Percentiles rank a stretch among this genome's conserved stretches.
These are phyloP conservation scores for Niveomyces coronatus DNA, from an alignment of 2,329 filamentous ascomycete species.

Conservation along the genomic window DNA sequence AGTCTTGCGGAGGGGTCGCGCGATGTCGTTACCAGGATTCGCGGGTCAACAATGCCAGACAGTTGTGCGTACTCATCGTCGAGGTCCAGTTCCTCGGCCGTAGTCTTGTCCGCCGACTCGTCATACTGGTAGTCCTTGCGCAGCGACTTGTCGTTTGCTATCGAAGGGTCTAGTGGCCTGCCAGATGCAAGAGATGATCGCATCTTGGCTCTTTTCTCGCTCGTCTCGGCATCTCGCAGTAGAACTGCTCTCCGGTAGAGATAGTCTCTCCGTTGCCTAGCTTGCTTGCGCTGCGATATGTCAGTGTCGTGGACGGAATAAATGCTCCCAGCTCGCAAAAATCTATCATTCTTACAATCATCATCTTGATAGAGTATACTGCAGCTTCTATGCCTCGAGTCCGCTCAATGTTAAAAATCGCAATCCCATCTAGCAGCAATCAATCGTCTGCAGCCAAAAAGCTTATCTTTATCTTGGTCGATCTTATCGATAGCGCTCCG, in stretches of 20 bases:
- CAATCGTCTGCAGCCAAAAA: conserved; percentile 15
- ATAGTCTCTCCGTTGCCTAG: conserved; percentile 40
- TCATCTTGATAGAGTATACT: conserved; percentile 12
- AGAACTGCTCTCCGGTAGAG: conserved; percentile 83
- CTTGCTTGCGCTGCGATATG: conserved; percentile 28
- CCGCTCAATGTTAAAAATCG: background rate
- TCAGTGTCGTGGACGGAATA: too few species aligned
- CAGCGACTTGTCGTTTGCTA: conserved; percentile 77
- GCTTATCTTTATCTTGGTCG: conserved; percentile 16
- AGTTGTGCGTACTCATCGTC: conserved; percentile 88
- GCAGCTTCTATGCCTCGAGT: background rate
- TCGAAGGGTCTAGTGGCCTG: conserved; percentile 69
- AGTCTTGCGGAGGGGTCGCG: conserved; percentile 78
- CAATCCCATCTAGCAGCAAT: conserved; percentile 13
- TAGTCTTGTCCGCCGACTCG: conserved; percentile 62
- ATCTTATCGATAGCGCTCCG: conserved; percentile 21
- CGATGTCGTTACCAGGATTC: conserved; percentile 83
- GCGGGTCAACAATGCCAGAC: conserved; percentile 82
- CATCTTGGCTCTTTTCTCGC: conserved; percentile 80
- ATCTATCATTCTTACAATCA: conserved; percentile 23
- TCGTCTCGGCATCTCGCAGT: conserved; percentile 83
- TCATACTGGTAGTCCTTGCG: conserved; percentile 90
- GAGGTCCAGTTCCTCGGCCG: conserved; percentile 60
- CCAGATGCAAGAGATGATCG: conserved; percentile 80
- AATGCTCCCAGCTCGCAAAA: too few species aligned